These are phyloP conservation scores for Dujonia santamariae DNA, from an alignment of 1,139 yeast genomes.

Conservation along the genomic window DNA sequence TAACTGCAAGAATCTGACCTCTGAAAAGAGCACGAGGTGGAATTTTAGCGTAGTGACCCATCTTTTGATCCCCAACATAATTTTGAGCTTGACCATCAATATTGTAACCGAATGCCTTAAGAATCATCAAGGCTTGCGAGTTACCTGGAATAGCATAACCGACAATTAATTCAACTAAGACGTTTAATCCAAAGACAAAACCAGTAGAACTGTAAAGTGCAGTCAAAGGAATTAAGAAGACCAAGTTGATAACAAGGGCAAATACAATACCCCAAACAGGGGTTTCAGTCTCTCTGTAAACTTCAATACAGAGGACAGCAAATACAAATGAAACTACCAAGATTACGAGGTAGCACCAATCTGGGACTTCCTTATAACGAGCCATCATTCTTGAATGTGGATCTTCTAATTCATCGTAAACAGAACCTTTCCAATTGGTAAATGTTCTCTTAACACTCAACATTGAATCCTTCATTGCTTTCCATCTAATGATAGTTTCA, in stretches of 20 bases:
- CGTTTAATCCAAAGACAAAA: slow-evolving; percentile 47
- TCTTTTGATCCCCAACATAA: slow-evolving; percentile 48
- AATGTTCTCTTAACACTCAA: slow-evolving; percentile 23
- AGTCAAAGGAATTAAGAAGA: slow-evolving; percentile 51
- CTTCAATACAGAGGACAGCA: slow-evolving; percentile 46
- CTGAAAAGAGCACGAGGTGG: slow-evolving; percentile 64
- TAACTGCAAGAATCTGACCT: slow-evolving; percentile 48
- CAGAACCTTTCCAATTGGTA: slow-evolving; percentile 12
- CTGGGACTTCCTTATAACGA: slow-evolving; percentile 59
- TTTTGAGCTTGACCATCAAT: slow-evolving; percentile 55
- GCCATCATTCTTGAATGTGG: slow-evolving; percentile 57
- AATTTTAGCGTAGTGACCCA: slow-evolving; percentile 54
- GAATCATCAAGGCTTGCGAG: slow-evolving; percentile 53
- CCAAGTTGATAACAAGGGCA: slow-evolving; percentile 50
- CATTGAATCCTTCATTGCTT: slow-evolving; percentile 21
- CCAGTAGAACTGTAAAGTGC: slow-evolving; percentile 50
- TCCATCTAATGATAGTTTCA: slow-evolving; percentile 25
- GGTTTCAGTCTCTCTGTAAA: slow-evolving; percentile 46
- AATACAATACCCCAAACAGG: slow-evolving; percentile 61
- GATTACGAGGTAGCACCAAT: slow-evolving; percentile 52
- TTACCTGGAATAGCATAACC: slow-evolving; percentile 61
- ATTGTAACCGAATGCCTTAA: slow-evolving; percentile 54
- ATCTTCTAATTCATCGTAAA: slow-evolving; percentile 29
- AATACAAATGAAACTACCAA: slow-evolving; percentile 46
- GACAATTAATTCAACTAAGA: slow-evolving; percentile 52